Conservation (phyloP, 495 filamentous ascomycete genomes). For the Xylaria scruposa region DNA sequence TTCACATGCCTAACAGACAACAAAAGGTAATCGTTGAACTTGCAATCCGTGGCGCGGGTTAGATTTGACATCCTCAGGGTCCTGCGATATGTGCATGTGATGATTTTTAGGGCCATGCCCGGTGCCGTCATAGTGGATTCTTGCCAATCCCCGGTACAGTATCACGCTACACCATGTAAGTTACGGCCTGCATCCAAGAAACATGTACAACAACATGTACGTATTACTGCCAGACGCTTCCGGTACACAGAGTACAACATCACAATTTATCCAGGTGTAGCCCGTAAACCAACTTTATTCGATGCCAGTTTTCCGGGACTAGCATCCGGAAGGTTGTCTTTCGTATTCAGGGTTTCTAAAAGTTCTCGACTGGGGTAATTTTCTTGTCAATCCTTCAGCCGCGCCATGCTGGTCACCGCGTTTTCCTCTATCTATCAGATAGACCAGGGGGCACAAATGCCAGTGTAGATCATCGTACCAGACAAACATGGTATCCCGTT, state of each 20-base stretch:
- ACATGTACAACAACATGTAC: too few species aligned
- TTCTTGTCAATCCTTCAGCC: constrained; percentile 4
- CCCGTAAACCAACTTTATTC: too few species aligned
- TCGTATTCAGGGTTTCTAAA: too few species aligned
- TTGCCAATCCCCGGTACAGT: constrained; percentile 4
- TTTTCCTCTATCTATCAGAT: background rate
- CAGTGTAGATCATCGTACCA: constrained; percentile 7
- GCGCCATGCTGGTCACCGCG: constrained; percentile 3
- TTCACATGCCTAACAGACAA: constrained; percentile 8
- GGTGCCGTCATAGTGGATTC: constrained; percentile 38
- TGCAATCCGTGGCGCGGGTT: background rate
- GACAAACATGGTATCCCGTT: background rate
- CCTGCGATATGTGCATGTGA: constrained; percentile 29
- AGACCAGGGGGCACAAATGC: background rate
- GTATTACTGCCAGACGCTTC: too few species aligned
- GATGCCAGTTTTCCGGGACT: too few species aligned
- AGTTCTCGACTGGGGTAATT: background rate
- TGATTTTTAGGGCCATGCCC: constrained; percentile 23
- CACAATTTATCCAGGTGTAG: too few species aligned
- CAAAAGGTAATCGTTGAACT: background rate
- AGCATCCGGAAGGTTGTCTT: too few species aligned
- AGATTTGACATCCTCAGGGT: constrained; percentile 15
- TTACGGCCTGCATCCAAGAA: background rate
- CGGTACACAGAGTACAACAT: too few species aligned
- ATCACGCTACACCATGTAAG: background rate